Conservation (phyloP, 2,329 filamentous ascomycete species). For the Orbilia oligospora region DNA sequence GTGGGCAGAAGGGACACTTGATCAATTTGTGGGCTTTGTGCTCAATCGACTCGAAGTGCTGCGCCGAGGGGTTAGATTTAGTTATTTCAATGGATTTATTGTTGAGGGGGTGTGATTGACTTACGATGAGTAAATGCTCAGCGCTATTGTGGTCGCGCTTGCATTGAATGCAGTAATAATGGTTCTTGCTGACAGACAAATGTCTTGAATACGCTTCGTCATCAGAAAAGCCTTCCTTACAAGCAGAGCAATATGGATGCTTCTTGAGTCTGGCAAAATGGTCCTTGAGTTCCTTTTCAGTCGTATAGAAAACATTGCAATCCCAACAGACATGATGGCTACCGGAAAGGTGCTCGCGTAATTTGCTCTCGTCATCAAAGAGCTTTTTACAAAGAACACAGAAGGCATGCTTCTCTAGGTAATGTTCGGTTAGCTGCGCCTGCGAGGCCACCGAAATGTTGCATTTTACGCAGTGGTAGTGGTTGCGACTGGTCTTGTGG, state of each 20-base stretch:
- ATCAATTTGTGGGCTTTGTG: constrained; percentile 58
- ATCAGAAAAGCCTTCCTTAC: constrained; percentile 45
- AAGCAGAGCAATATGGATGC: constrained; percentile 53
- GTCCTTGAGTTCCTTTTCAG: constrained; percentile 56
- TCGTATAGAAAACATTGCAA: constrained; percentile 59
- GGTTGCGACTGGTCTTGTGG: constrained; percentile 53
- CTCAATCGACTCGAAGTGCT: constrained; percentile 56
- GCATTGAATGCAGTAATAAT: constrained; percentile 57
- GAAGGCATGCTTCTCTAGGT: constrained; percentile 47
- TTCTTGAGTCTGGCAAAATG: constrained; percentile 51
- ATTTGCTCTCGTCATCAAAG: constrained; percentile 49
- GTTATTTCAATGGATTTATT: not conserved
- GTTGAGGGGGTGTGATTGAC: not conserved
- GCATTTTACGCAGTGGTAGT: constrained; percentile 50
- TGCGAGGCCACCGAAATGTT: constrained; percentile 47
- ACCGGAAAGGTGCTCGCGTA: constrained; percentile 42
- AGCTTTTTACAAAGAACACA: constrained; percentile 54
- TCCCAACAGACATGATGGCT: constrained; percentile 59
- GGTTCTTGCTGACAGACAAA: constrained; percentile 54
- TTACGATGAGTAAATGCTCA: constrained; percentile 49
- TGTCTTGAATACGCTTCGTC: constrained; percentile 50
- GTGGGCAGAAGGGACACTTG: constrained; percentile 56
- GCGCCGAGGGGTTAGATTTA: not conserved
- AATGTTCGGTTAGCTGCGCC: constrained; percentile 57
- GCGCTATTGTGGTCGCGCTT: constrained; percentile 58